These are phyloP conservation scores for Austroboletus eburneus DNA, from an alignment of 768 basidiomycete genomes.

Conservation along the genomic window DNA sequence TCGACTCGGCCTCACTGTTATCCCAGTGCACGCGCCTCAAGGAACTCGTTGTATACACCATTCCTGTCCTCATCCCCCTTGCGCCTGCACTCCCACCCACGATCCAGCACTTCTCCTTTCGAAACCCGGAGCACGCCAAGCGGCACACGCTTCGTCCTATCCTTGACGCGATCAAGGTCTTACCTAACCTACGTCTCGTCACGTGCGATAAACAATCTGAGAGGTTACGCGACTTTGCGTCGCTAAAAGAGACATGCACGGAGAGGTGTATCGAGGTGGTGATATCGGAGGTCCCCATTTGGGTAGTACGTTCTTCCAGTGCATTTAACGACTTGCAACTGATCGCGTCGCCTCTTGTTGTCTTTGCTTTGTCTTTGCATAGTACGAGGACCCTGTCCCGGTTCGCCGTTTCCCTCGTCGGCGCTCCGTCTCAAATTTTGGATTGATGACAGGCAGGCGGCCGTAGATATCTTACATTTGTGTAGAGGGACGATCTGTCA, in stretches of 20 bases:
- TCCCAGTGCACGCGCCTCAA: constrained; percentile 35
- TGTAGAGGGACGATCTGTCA: too few relatives aligned
- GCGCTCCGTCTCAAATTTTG: constrained; percentile 35
- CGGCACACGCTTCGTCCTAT: constrained; percentile 26
- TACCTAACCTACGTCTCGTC: constrained; percentile 35
- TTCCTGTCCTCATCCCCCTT: constrained; percentile 34
- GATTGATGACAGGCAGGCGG: constrained; percentile 34
- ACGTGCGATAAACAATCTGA: constrained; percentile 30
- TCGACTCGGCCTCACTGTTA: constrained; percentile 31
- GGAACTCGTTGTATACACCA: constrained; percentile 37
- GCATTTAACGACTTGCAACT: background rate
- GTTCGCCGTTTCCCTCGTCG: constrained; percentile 33
- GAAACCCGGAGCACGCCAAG: constrained; percentile 25
- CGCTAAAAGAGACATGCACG: constrained; percentile 27
- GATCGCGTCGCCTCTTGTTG: background rate
- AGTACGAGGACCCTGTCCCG: constrained; percentile 38
- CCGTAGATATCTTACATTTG: too few relatives aligned
- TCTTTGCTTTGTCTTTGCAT: background rate
- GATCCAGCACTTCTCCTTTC: constrained; percentile 39
- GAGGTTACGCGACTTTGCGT: constrained; percentile 19
- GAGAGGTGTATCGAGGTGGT: constrained; percentile 27
- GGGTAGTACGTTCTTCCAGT: constrained; percentile 24
- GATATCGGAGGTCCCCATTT: constrained; percentile 28
- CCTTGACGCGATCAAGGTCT: constrained; percentile 28
- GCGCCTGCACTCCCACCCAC: constrained; percentile 31